Conservation (phyloP, 495 filamentous ascomycete species). For the Xylaria telfairii region DNA sequence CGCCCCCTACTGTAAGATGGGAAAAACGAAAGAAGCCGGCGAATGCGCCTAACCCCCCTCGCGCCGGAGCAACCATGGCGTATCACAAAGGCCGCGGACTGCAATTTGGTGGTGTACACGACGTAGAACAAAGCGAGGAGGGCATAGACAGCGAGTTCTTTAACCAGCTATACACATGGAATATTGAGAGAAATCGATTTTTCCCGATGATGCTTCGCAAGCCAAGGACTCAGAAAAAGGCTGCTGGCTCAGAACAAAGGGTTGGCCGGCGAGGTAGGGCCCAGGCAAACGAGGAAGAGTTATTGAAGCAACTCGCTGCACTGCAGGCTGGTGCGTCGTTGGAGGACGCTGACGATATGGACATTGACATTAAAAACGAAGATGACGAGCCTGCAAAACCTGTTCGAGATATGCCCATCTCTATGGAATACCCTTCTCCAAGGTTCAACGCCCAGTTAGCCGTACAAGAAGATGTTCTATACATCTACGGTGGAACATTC, state of each 20-base stretch:
- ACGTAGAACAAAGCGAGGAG: constrained; percentile 92
- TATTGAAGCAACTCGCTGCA: constrained; percentile 81
- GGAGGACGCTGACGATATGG: constrained; percentile 62
- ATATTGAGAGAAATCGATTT: constrained; percentile 91
- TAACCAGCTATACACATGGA: constrained; percentile 86
- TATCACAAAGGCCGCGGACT: constrained; percentile 93
- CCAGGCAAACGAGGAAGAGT: constrained; percentile 86
- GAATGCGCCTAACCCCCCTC: constrained; percentile 81
- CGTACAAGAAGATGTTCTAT: constrained; percentile 89
- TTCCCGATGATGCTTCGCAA: constrained; percentile 82
- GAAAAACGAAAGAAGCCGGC: constrained; percentile 90
- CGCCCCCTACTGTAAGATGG: constrained; percentile 80
- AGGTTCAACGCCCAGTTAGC: constrained; percentile 89
- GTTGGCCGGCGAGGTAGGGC: constrained; percentile 71
- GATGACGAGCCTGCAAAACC: constrained; percentile 56
- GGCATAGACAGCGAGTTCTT: constrained; percentile 97
- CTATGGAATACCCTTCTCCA: constrained; percentile 82
- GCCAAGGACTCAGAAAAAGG: constrained; percentile 66
- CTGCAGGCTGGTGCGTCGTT: constrained; percentile 72
- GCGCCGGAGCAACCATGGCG: constrained; percentile 85
- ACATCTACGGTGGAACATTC: constrained; percentile 92
- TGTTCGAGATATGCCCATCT: constrained; percentile 59
- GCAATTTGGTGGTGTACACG: constrained; percentile 91
- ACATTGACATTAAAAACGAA: constrained; percentile 51
- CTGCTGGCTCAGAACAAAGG: constrained; percentile 55